Evolutionary conservation across 2,329 filamentous ascomycete genomes (phyloP), one percentile per base, ranked within the genome.

Genomic region (Cercospora sojina): DNA sequence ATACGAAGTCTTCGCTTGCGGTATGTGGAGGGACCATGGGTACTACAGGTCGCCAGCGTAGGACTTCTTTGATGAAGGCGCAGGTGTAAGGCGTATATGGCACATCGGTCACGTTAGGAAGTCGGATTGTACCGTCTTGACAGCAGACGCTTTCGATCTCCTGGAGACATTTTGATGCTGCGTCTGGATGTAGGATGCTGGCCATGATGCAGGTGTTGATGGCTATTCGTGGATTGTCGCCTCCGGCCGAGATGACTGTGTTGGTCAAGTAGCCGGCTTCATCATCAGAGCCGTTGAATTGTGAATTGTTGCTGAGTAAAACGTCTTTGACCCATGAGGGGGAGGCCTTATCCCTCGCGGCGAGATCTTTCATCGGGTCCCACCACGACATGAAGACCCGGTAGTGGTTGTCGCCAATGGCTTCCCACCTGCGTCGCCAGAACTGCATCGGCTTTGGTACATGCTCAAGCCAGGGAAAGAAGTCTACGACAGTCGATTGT

Each of bases 141-240:
- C 9, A 23, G 35, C 65, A 67, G 16, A 64, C 7, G 6, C 20
- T 51, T 31, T 64, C 61, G 25, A 67, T 57, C 23, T 67, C 65
- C 4, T 41, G 23, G 5, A 47, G 61, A 38, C 61, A 64, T 35
- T 57, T 41, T 5, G 27, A 8, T 13, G 57, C 59, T 18, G 56
- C 56, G 10, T 64, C 55, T 27, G 56, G 56, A 16, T 67, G 32
- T 2, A 25, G 3, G 5, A 67, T 62, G 56, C 55, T 53, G 3
- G 65, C 65, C 65, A 67, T 67, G 43, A 67, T 38, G 27, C 60
- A 67, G 29, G 65, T 67, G 56, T 67, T 67, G 43, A 67, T 18
- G 13, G 65, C 65, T n/a, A 67, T 61, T 27, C 65, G 55, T 16
- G 65, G 65, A 29, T 67, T 67, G 32, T 67, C 65, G n/a, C 65